phyloP scores from a whole-genome alignment of 148 eudicot species.

The Amaranthus hypochondriacus region DNA sequence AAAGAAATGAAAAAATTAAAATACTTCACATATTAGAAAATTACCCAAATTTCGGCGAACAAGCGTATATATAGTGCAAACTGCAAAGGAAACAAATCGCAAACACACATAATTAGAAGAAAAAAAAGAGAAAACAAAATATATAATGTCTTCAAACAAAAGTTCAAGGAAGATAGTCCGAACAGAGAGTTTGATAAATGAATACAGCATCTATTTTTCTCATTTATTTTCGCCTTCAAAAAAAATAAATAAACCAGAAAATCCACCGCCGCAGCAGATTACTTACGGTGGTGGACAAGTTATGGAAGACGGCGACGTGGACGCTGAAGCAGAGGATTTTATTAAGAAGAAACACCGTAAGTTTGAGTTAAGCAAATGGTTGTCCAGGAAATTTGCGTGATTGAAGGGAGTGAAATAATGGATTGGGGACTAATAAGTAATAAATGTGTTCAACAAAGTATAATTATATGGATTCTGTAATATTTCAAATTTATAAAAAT shows the following conservation, averaged over 20 bases:
- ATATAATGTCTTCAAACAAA: constrained; percentile 16
- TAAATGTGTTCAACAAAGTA: too few relatives aligned
- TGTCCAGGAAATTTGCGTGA: background rate
- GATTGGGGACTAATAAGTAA: too few relatives aligned
- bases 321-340: constrained; percentile 19
- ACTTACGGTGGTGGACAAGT: background rate
- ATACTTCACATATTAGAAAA: too few relatives aligned
- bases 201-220: constrained; percentile 17
- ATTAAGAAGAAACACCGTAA: constrained; percentile 23
- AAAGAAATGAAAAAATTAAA: too few relatives aligned
- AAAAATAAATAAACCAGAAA: background rate
- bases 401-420: too few relatives aligned
- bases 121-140: too few relatives aligned
- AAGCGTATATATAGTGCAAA: too few relatives aligned
- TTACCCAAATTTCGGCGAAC: too few relatives aligned
- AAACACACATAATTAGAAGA: too few relatives aligned
- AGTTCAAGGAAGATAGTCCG: constrained; percentile 11
- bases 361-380: constrained; percentile 21
- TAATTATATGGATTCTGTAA: too few relatives aligned
- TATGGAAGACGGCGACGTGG: constrained; percentile 8
- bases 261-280: background rate
- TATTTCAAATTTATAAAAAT: too few relatives aligned
- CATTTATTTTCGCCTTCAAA: constrained; percentile 18
- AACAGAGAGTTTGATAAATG: constrained; percentile 17
- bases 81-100: too few relatives aligned